Evolutionary conservation across 768 basidiomycete genomes (phyloP), one percentile per base, ranked within the genome.

Genomic region (Boletus vermiculosoides): DNA sequence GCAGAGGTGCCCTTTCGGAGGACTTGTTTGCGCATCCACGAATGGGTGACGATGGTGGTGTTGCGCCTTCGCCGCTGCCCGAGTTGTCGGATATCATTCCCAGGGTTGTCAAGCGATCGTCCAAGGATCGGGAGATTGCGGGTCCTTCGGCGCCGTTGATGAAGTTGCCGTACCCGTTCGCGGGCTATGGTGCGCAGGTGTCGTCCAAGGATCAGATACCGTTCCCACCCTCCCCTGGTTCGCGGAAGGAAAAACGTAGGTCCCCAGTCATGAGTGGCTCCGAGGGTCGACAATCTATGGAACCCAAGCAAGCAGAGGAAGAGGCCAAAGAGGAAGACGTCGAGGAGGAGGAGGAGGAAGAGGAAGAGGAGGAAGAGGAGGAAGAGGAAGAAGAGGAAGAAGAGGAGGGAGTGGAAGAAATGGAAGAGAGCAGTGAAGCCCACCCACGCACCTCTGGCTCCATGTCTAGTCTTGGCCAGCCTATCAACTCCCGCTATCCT

Each of bases 391-490:
- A 28, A 1, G 80, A 77, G 13, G 82, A 81, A 37, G 80, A 75
- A 1, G 80, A 76, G 4, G 74, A 67, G 13, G 73, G 61, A 2
- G 72, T 64, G 15, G 75, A 70, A 23, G 77, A 73, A 23, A 59
- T 40, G 5, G 73, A 70, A 41, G 74, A 73, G 42, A 76, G 75
- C 50, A 80, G 78, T 45, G 78, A 77, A 41, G 85, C 86, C 0
- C 81, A 84, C 5, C 83, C 83, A 41, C 79, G 85, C 18, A 87
- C 83, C 5, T 90, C 90, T 0, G 88, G 84, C 20, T 93, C 92
- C 9, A 85, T 94, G 85, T 93, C 91, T 4, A 90, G 87, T 58
- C 80, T 94, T 6, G 92, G 92, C 3, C 86, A 88, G 23, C 91
- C 90, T 1, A 78, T 93, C 51, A 71, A 75, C 34, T 84, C 88